Conservation (phyloP, 176 grass and related monocot genomes). For the Hyparrhenia diplandra region DNA sequence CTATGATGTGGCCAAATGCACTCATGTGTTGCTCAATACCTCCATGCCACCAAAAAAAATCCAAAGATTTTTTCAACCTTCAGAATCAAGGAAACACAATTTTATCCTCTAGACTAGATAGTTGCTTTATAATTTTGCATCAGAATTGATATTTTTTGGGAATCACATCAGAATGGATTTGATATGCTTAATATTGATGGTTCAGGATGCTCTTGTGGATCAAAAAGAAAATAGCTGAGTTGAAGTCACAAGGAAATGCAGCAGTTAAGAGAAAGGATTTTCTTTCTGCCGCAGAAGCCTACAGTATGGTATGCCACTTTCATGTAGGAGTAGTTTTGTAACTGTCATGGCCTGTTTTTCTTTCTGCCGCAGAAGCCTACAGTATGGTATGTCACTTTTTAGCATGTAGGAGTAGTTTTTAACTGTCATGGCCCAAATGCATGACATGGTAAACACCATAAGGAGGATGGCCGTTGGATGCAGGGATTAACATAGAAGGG, state of each 20-base stretch:
- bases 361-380: no score
- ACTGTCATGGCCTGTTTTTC: no score
- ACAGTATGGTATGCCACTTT: constrained; percentile 25
- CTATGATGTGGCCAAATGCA: background rate
- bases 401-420: no score
- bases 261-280: constrained; percentile 28
- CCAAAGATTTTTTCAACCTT: background rate
- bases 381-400: no score
- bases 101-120: background rate
- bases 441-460: no score
- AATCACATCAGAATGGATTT: background rate
- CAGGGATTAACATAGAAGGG: no score
- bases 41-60: background rate
- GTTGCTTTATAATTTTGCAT: background rate
- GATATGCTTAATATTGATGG: background rate
- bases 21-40: background rate
- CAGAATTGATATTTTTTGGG: no score
- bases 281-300: constrained; percentile 28
- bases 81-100: background rate
- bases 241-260: constrained; percentile 24
- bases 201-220: constrained; percentile 27
- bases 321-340: background rate
- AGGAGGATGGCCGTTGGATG: no score
- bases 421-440: no score
- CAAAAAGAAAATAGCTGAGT: constrained; percentile 4